Evolutionary conservation across 2,329 filamentous ascomycete genomes (phyloP).

Genomic region (Basipetospora chlamydospora): DNA sequence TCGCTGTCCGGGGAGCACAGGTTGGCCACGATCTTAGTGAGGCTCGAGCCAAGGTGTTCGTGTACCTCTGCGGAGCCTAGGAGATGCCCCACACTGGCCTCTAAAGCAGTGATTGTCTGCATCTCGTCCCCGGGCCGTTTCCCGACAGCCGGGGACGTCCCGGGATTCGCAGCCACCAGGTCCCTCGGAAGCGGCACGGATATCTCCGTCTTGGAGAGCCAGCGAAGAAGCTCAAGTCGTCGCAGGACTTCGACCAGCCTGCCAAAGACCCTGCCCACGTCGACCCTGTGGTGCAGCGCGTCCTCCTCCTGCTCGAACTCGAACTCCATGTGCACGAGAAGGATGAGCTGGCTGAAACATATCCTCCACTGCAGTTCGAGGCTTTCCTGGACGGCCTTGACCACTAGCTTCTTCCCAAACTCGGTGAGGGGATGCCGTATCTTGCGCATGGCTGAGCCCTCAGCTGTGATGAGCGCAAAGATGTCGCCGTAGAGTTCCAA

Average conservation of each 20-base stretch:
- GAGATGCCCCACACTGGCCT: slow-evolving; percentile 47
- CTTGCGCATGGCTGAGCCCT: slow-evolving; percentile 9
- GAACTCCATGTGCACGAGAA: slow-evolving; percentile 75
- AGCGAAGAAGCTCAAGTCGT: slow-evolving; percentile 58
- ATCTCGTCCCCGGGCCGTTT: slow-evolving; percentile 30
- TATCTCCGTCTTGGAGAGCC: slow-evolving; percentile 48
- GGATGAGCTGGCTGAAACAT: slow-evolving; percentile 66
- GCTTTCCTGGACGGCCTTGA: slow-evolving; percentile 67
- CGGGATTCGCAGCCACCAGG: slow-evolving; percentile 19
- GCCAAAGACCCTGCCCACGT: slow-evolving; percentile 56
- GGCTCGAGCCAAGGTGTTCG: slow-evolving; percentile 39
- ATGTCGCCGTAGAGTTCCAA: slow-evolving; percentile 39
- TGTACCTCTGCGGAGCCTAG: slow-evolving; percentile 41
- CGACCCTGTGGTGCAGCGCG: slow-evolving; percentile 41
- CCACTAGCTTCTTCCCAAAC: slow-evolving; percentile 61
- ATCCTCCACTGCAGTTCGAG: slow-evolving; percentile 58
- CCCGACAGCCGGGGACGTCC: slow-evolving; percentile 15
- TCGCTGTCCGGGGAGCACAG: slow-evolving; percentile 50
- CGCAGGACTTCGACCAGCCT: slow-evolving; percentile 56
- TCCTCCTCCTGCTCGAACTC: slow-evolving; percentile 64
- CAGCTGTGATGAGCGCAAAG: slow-evolving; percentile 28
- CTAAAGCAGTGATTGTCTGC: slow-evolving; percentile 41
- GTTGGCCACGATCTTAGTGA: slow-evolving; percentile 54
- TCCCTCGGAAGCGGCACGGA: slow-evolving; percentile 29
- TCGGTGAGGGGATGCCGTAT: slow-evolving; percentile 46